Conservation (phyloP, 2,329 filamentous ascomycete genomes). For the Microcera coccophila region DNA sequence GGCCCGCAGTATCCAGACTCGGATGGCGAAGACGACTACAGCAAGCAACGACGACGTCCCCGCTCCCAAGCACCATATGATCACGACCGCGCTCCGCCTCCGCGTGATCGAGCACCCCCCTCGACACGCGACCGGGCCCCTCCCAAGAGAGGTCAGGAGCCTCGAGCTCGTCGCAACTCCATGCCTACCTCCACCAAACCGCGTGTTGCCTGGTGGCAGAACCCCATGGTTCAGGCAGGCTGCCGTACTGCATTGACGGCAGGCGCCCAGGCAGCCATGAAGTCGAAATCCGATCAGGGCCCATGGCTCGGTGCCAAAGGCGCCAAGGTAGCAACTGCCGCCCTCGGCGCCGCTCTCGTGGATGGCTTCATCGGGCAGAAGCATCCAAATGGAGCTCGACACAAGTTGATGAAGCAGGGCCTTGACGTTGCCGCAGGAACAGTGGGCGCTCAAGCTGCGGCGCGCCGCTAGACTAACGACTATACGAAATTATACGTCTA, state of each 20-base stretch:
- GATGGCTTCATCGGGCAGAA: constrained; percentile 43
- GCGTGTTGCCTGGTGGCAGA: constrained; percentile 34
- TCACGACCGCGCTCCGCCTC: constrained; percentile 15
- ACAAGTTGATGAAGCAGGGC: constrained; percentile 25
- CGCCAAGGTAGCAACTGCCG: constrained; percentile 46
- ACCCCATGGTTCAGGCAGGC: constrained; percentile 38
- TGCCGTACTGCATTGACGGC: constrained; percentile 46
- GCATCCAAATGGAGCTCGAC: constrained; percentile 24
- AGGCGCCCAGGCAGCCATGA: constrained; percentile 47
- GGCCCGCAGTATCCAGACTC: constrained; percentile 12
- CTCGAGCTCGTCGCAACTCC: constrained; percentile 28
- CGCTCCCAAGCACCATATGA: constrained; percentile 23
- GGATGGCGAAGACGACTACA: constrained; percentile 17
- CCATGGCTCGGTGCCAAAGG: constrained; percentile 48
- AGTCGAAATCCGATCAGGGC: constrained; percentile 42
- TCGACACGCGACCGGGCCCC: constrained; percentile 14
- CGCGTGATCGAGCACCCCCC: constrained; percentile 23
- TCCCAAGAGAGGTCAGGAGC: constrained; percentile 4
- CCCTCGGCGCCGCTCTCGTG: constrained; percentile 46
- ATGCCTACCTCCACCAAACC: constrained; percentile 31
- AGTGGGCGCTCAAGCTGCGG: too few relatives aligned
- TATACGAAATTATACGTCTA: too few relatives aligned
- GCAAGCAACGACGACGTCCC: constrained; percentile 14
- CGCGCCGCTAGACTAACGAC: too few relatives aligned
- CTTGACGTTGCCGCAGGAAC: constrained; percentile 21